Conservation (phyloP, 495 filamentous ascomycete genomes). For the Penicillium salamii region DNA sequence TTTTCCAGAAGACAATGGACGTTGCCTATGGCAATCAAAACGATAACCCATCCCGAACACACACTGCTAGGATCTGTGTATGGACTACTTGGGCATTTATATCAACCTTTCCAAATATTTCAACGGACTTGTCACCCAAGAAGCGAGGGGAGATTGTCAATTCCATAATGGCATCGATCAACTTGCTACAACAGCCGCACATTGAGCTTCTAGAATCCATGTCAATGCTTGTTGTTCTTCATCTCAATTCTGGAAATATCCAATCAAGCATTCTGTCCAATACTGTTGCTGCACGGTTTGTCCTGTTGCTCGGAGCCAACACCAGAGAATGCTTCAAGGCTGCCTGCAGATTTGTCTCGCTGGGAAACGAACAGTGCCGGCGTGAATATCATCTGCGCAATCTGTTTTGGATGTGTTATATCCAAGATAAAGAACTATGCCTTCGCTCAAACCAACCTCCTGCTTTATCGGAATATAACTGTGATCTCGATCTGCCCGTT, state of each 20-base stretch:
- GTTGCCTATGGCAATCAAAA: background rate
- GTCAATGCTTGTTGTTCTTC: conserved; percentile 3
- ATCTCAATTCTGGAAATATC: background rate
- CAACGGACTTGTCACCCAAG: background rate
- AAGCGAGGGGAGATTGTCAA: background rate
- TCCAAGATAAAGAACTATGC: conserved; percentile 34
- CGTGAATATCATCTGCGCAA: conserved; percentile 22
- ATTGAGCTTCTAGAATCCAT: conserved; percentile 1
- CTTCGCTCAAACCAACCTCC: conserved; percentile 37
- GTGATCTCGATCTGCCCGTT: conserved; percentile 34
- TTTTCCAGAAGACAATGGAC: background rate
- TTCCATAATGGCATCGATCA: conserved; percentile 2
- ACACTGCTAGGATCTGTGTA: conserved; percentile 5
- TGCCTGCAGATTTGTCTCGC: no score
- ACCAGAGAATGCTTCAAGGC: no score
- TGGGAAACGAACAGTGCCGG: background rate
- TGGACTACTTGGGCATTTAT: conserved; percentile 7
- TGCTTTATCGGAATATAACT: conserved; percentile 34
- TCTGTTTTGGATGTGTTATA: conserved; percentile 41
- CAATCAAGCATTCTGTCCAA: conserved; percentile 1
- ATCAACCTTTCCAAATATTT: conserved; percentile 1
- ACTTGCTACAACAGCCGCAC: background rate
- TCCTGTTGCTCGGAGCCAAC: no score
- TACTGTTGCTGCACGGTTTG: background rate
- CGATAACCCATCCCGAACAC: background rate